Conservation (phyloP, 169 alveolate genomes). For the Plasmodium inui region DNA sequence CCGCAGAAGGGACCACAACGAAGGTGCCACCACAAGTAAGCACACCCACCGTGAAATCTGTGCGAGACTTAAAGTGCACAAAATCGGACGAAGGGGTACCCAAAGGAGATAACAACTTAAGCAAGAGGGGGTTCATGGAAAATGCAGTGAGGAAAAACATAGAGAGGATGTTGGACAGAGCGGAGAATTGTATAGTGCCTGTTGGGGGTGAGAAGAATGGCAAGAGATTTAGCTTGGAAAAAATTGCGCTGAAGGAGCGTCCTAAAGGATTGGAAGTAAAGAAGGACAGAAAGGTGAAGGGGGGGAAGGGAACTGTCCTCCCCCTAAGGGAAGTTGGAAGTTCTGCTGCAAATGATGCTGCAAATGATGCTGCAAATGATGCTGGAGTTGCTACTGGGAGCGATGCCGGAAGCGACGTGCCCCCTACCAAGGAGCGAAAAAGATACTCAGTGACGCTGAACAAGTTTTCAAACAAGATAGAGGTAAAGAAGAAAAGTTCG, state of each 20-base stretch:
- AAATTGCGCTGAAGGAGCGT: neutral
- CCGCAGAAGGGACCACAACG: neutral
- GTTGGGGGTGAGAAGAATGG: neutral
- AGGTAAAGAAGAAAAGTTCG: neutral
- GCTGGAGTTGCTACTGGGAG: neutral
- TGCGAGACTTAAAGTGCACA: neutral
- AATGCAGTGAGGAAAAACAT: constrained; percentile 9
- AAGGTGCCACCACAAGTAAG: neutral
- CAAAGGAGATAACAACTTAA: neutral
- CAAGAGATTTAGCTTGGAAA: neutral
- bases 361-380: neutral
- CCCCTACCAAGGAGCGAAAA: neutral
- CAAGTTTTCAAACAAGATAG: neutral
- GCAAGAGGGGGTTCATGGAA: constrained; percentile 16
- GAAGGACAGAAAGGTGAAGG: neutral
- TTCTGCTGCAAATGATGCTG: neutral
- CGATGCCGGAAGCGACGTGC: neutral
- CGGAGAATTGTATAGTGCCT: neutral
- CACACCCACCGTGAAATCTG: neutral
- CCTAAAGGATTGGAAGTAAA: neutral
- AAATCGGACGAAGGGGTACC: neutral
- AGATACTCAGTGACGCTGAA: neutral
- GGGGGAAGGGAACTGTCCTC: neutral
- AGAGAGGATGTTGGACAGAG: neutral
- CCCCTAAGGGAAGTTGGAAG: neutral